A percentile compares a stretch with the other conserved stretches of the same genome.
phyloP scores from a whole-genome alignment of 768 basidiomycete genomes.

The Polyporus arcularius region DNA sequence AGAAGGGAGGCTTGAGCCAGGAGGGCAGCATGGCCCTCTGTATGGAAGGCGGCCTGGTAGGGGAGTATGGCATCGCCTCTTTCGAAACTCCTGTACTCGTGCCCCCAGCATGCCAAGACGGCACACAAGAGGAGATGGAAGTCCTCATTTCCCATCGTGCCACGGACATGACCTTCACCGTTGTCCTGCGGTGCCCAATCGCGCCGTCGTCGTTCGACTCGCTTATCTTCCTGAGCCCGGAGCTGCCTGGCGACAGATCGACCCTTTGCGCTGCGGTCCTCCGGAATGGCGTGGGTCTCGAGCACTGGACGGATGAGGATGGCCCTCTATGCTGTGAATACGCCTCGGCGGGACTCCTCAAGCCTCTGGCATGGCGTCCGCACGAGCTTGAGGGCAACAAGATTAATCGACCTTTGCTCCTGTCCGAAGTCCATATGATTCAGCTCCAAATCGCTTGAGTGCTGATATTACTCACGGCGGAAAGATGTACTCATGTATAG shows the following conservation, averaged over 20 bases:
- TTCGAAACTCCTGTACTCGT: not conserved
- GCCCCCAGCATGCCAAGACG: not conserved
- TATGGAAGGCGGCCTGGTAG: not conserved
- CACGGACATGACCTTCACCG: not conserved
- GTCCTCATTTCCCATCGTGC: not conserved
- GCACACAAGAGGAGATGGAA: not conserved
- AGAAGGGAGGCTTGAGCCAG: not conserved
- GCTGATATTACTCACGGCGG: too few species aligned
- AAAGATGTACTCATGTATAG: too few species aligned
- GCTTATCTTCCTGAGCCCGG: not conserved
- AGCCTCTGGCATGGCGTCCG: not conserved
- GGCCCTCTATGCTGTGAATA: not conserved
- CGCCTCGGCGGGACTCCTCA: not conserved
- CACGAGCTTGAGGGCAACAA: not conserved
- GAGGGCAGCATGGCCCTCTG: not conserved
- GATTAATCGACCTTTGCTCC: not conserved
- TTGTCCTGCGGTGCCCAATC: not conserved
- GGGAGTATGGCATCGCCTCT: not conserved
- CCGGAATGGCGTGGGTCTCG: too few species aligned
- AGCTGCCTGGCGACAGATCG: not conserved
- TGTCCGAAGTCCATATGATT: not conserved
- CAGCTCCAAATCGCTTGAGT: not conserved
- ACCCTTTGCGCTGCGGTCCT: not conserved
- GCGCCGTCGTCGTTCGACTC: not conserved
- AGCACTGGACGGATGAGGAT: not conserved